Evolutionary conservation across 176 grass and related monocot genomes (phyloP).

Genomic region (Avena eriantha): DNA sequence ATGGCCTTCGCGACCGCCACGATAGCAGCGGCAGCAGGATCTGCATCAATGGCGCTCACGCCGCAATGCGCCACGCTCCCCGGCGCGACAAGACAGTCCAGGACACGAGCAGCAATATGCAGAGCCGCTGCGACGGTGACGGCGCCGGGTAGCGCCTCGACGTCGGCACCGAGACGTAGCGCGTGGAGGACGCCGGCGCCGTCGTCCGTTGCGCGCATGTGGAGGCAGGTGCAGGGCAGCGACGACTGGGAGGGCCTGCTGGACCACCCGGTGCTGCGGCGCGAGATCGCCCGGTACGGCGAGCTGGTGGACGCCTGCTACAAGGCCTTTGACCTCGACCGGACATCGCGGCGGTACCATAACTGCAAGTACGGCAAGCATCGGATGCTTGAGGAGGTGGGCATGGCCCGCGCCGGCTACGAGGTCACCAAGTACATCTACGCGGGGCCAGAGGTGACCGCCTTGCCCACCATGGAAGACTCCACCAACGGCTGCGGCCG

Average conservation of each 20-base stretch:
- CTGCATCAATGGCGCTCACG: not conserved
- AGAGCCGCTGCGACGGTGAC: not conserved
- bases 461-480: slow-evolving; percentile 41
- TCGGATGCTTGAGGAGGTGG: slow-evolving; percentile 53
- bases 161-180: no score
- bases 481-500: slow-evolving; percentile 45
- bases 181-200: no score
- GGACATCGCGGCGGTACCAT: slow-evolving; percentile 53
- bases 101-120: not conserved
- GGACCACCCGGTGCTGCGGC: slow-evolving; percentile 39
- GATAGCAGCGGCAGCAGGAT: not conserved
- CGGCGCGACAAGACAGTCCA: not conserved
- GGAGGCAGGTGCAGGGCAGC: slow-evolving; percentile 66
- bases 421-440: slow-evolving; percentile 69
- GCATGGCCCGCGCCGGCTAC: slow-evolving; percentile 57
- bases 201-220: slow-evolving; percentile 49
- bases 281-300: slow-evolving; percentile 71
- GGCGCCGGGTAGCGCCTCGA: not conserved
- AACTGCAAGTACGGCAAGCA: slow-evolving; percentile 67
- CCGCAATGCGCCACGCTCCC: slow-evolving; percentile 32
- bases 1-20: slow-evolving; percentile 45
- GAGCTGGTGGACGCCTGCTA: slow-evolving; percentile 71
- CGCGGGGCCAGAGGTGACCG: slow-evolving; percentile 56
- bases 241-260: slow-evolving; percentile 59
- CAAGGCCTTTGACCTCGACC: slow-evolving; percentile 67